Evolutionary conservation across 257 asterid species (phyloP).

Genomic region (Rauvolfia tetraphylla): DNA sequence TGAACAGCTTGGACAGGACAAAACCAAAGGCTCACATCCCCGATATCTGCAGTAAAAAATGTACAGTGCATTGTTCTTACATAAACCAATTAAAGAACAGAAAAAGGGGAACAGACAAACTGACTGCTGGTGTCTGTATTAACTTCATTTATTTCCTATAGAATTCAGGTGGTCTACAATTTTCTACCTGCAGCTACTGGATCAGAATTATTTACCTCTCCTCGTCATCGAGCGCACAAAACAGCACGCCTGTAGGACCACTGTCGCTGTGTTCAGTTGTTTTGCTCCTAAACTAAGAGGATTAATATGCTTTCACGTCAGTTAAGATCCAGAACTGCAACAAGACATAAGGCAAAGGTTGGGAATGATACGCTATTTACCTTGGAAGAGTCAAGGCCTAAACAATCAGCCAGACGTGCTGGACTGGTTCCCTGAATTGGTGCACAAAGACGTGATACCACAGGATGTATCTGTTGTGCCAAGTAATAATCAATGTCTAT

Average conservation of each 20-base stretch:
- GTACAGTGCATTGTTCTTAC: not conserved
- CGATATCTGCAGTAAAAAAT: conserved; percentile 55
- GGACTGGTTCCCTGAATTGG: conserved; percentile 98
- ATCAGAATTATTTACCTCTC: conserved; percentile 57
- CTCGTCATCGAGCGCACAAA: conserved; percentile 58
- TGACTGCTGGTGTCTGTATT: not conserved
- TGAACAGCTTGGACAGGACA: conserved; percentile 88
- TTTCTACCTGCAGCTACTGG: not conserved
- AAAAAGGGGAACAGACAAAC: not conserved
- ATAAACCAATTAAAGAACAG: not conserved
- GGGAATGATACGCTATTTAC: conserved; percentile 32
- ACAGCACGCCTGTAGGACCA: conserved; percentile 64
- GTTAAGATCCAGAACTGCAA: conserved; percentile 14
- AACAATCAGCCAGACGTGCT: conserved; percentile 96
- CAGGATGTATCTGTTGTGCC: conserved; percentile 99
- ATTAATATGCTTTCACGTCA: conserved; percentile 24
- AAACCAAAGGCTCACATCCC: conserved; percentile 74
- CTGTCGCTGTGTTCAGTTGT: conserved; percentile 47
- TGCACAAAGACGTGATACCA: conserved; percentile 92
- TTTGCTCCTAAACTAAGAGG: conserved; percentile 76
- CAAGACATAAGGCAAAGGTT: not conserved
- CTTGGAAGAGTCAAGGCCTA: conserved; percentile 95
- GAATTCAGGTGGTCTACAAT: not conserved
- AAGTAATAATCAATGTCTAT: conserved; percentile 94
- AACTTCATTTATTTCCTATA: not conserved